Base-by-base conservation (phyloP, 768 basidiomycete genomes). In the Auricularia sp. region DNA sequence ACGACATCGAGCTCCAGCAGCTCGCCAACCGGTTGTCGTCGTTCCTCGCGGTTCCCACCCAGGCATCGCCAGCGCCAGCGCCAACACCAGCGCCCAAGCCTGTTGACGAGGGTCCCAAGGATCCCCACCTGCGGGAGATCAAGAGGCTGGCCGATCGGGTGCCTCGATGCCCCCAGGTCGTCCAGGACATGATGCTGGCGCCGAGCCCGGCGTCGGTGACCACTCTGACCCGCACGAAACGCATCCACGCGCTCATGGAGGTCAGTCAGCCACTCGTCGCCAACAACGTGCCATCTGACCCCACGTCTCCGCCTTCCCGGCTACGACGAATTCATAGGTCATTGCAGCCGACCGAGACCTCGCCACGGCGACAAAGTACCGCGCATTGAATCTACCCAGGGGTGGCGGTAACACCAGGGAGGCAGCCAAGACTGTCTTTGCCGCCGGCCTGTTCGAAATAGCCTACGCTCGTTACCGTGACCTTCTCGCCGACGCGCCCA, bases 231-330 rank as follows among this genome's bases (percentile, higher is more conserved):
- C 56, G 56, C 56, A 59, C 56, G 24, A 59, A 59, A 24, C 56
- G 56, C 34, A 59, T 59, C 56, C 56, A 59, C 29, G 56, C 16
- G 16, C 56, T 59, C 56, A 59, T 59, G 56, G 56, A 59, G 56
- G 56, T 59, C 24, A 21, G 56, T 59, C 24, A 59, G 11, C 11
- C 34, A 29, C 5, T 18, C 24, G 29, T 29, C 13, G 8, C 24
- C 34, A 8, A 10, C 24, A 24, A 29, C 24, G 56, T 59, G 24
- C 14, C 56, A 18, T 42, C 34, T n/a, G 56, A 14, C 24, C 24
- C 14, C 56, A 33, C 34, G 29, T 29, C 14, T 14, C 56, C 24
- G 11, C 56, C 34, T 18, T 24, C 56, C 18, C 18, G 54, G 54
- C 54, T 54, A 29, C n/a, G 54, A n/a, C n/a, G 54, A 54, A 54